A percentile compares a stretch with the other conserved stretches of the same genome.
Evolutionary conservation across 306 rosid genomes (phyloP).

Genomic region (Malus asiatica): DNA sequence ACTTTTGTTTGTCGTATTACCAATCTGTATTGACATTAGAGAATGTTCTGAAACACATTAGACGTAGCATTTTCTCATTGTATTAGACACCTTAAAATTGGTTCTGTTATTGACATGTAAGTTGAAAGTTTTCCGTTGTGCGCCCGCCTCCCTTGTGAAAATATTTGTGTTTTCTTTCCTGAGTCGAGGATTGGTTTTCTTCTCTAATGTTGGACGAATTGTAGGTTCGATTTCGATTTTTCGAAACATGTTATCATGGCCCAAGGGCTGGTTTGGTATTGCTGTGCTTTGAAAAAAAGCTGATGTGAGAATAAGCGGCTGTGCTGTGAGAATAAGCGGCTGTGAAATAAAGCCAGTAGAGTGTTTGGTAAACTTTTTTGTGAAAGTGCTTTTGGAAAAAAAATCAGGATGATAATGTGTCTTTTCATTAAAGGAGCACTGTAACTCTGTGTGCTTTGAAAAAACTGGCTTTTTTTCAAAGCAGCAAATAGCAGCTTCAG

Average conservation of each 20-base stretch:
- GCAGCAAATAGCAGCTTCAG: too few species aligned
- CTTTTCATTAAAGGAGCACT: too few species aligned
- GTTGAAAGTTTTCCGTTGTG: neutral
- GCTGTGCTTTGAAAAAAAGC: too few species aligned
- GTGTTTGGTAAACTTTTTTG: too few species aligned
- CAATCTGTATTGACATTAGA: conserved; percentile 25
- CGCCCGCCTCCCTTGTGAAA: neutral
- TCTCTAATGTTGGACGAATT: neutral
- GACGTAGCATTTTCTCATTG: conserved; percentile 16
- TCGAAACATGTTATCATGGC: neutral
- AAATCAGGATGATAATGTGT: too few species aligned
- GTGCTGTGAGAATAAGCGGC: too few species aligned
- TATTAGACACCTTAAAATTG: conserved; percentile 16
- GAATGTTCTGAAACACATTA: conserved; percentile 14
- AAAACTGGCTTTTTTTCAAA: too few species aligned
- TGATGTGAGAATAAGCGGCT: too few species aligned
- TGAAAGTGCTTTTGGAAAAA: too few species aligned
- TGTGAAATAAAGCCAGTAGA: too few species aligned
- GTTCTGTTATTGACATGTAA: conserved; percentile 1
- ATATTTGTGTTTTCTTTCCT: neutral
- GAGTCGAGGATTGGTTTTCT: neutral
- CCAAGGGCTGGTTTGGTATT: too few species aligned
- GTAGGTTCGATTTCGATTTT: neutral
- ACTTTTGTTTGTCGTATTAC: conserved; percentile 26
- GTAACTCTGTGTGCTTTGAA: too few species aligned